Evolutionary conservation across 2,329 filamentous ascomycete species (phyloP).

Genomic region (Albophoma yamanashiensis): DNA sequence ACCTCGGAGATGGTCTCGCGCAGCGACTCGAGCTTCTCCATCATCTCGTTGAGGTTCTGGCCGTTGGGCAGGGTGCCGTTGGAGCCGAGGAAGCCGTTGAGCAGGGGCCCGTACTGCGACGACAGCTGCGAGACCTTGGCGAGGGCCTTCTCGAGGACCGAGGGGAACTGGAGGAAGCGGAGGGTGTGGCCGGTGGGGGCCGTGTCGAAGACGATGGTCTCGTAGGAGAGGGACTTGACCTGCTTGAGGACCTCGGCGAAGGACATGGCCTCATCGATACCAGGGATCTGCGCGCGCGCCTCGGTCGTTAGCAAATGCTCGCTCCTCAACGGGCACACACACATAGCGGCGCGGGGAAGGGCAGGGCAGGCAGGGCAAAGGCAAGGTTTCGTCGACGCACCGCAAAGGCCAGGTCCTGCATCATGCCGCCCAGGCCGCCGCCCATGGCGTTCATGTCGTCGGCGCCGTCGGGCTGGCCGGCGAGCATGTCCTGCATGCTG

Average conservation of each 20-base stretch:
- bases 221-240: slow-evolving; percentile 97
- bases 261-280: slow-evolving; percentile 98
- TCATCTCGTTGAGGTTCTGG: slow-evolving; percentile 84
- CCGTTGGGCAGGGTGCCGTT: slow-evolving; percentile 72
- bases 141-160: slow-evolving; percentile 96
- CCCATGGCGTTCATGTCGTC: slow-evolving; percentile 58
- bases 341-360: too few relatives aligned
- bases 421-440: slow-evolving; percentile 81
- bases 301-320: not conserved
- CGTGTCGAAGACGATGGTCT: slow-evolving; percentile 98
- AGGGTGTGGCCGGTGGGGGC: slow-evolving; percentile 96
- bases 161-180: slow-evolving; percentile 96
- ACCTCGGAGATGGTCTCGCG: slow-evolving; percentile 91
- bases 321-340: not conserved
- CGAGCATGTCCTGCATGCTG: slow-evolving; percentile 89
- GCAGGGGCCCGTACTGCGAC: slow-evolving; percentile 86
- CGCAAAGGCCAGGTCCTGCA: slow-evolving; percentile 95
- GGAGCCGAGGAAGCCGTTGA: slow-evolving; percentile 83
- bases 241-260: slow-evolving; percentile 99
- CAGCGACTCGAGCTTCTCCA: slow-evolving; percentile 88
- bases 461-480: slow-evolving; percentile 62
- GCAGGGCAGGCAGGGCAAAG: too few relatives aligned
- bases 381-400: slow-evolving; percentile 46
- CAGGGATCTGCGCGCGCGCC: slow-evolving; percentile 60
- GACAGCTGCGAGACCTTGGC: slow-evolving; percentile 93